These are phyloP conservation scores for Penicillium sp. DNA, from an alignment of 2,329 filamentous ascomycete genomes.

Conservation along the genomic window DNA sequence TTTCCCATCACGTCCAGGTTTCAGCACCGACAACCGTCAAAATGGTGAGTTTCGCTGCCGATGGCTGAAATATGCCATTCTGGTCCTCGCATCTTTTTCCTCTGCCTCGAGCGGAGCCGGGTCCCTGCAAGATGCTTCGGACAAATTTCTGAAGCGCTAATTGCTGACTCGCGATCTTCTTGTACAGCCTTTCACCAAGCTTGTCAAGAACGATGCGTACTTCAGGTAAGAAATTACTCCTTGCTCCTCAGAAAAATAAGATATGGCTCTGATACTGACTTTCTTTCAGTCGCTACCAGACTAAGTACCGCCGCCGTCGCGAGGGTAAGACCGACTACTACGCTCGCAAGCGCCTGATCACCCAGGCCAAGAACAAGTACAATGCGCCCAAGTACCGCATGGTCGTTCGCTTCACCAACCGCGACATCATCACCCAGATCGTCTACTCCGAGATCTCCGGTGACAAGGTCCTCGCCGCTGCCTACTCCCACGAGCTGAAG, in stretches of 20 bases:
- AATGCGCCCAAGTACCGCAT: constrained; percentile 99
- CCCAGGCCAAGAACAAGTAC: constrained; percentile 99
- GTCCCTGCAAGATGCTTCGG: constrained; percentile 99
- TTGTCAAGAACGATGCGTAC: constrained; percentile 97
- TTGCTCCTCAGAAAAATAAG: not conserved
- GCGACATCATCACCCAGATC: constrained; percentile 98
- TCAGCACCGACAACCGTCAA: constrained; percentile 41
- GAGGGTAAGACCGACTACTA: constrained; percentile 99
- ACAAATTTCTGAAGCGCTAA: constrained; percentile 91
- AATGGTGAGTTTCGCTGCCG: constrained; percentile 43
- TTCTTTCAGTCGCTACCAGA: constrained; percentile 83
- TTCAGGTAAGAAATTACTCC: constrained; percentile 69
- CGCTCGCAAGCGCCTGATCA: constrained; percentile 98
- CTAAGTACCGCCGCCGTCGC: constrained; percentile 98
- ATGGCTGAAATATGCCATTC: constrained; percentile 24
- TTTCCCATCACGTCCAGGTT: constrained; percentile 38
- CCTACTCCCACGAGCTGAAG: constrained; percentile 97
- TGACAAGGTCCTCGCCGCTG: constrained; percentile 92
- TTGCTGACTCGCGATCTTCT: constrained; percentile 87
- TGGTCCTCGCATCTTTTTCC: constrained; percentile 15
- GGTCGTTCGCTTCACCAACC: constrained; percentile 99
- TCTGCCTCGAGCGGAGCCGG: constrained; percentile 43
- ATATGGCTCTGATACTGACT: constrained; percentile 13
- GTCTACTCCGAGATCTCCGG: constrained; percentile 93
- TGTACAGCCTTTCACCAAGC: constrained; percentile 81